Percentiles rank a stretch among this genome's conserved stretches.
phyloP scores from a whole-genome alignment of 2,329 filamentous ascomycete species.

The Plenodomus biglobosus region DNA sequence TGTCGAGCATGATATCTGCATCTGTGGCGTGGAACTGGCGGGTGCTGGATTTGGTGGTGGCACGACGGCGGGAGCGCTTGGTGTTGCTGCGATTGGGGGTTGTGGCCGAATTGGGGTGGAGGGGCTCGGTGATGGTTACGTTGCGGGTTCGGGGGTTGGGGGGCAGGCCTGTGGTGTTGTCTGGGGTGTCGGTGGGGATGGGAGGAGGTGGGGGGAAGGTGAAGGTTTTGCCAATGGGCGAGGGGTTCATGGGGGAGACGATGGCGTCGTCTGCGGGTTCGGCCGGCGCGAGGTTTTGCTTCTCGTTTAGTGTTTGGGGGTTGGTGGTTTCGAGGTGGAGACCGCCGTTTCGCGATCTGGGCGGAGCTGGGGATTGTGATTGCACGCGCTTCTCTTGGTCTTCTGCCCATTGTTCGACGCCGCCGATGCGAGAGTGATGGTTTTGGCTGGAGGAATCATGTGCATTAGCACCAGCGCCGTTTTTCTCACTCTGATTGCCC shows the following conservation, averaged over 20 bases:
- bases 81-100: conserved; percentile 18
- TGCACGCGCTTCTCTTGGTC: conserved; percentile 40
- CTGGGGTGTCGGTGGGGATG: conserved; percentile 26
- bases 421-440: conserved; percentile 26
- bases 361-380: conserved; percentile 8
- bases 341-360: background rate
- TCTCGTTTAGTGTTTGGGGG: conserved; percentile 35
- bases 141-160: conserved; percentile 32
- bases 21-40: conserved; percentile 67
- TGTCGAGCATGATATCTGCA: conserved; percentile 66
- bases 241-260: conserved; percentile 32
- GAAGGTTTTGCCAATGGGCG: conserved; percentile 25
- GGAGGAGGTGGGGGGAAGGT: conserved; percentile 38
- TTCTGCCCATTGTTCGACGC: conserved; percentile 43
- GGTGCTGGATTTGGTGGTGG: conserved; percentile 69
- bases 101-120: conserved; percentile 3
- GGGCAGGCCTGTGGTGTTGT: conserved; percentile 12
- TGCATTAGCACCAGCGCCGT: too few species aligned
- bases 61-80: conserved; percentile 60
- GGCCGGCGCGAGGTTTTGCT: conserved; percentile 17
- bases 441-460: background rate
- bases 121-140: conserved; percentile 41
- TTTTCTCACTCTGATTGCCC: conserved; percentile 20
- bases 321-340: conserved; percentile 24
- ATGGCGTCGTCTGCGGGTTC: conserved; percentile 32